Conservation (phyloP, 108 stramenopile genomes). For the Nitzschia inconspicua region DNA sequence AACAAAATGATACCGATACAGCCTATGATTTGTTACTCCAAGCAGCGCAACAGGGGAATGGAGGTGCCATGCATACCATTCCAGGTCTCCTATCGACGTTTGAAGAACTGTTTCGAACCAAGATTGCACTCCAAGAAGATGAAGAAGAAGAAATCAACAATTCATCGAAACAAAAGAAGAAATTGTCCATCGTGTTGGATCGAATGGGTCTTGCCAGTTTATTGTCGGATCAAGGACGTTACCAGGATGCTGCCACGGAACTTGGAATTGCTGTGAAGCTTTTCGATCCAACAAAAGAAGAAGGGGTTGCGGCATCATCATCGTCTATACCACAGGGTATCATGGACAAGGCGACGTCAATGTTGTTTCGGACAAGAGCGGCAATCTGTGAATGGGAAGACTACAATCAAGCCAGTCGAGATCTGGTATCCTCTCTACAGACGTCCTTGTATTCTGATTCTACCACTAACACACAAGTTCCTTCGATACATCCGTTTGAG, state of each 20-base stretch:
- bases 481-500: slow-evolving; percentile 51
- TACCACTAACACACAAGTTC: slow-evolving; percentile 3
- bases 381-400: slow-evolving; percentile 44
- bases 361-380: slow-evolving; percentile 46
- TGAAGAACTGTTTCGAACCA: slow-evolving; percentile 33
- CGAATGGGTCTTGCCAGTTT: slow-evolving; percentile 51
- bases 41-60: neutral
- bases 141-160: neutral
- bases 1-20: neutral
- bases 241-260: slow-evolving; percentile 42
- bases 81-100: neutral
- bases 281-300: neutral
- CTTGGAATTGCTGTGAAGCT: slow-evolving; percentile 18
- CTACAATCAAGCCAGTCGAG: slow-evolving; percentile 33
- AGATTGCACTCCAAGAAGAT: slow-evolving; percentile 27
- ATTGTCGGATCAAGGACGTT: slow-evolving; percentile 43
- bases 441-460: no score
- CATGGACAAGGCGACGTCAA: slow-evolving; percentile 32
- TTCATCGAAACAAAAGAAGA: no score
- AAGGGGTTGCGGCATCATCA: no score
- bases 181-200: slow-evolving; percentile 34
- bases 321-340: slow-evolving; percentile 13
- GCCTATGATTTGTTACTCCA: neutral
- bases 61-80: neutral
- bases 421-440: slow-evolving; percentile 19